These are phyloP conservation scores for Alternaria viburni DNA, from an alignment of 2,329 filamentous ascomycete species.

Conservation along the genomic window DNA sequence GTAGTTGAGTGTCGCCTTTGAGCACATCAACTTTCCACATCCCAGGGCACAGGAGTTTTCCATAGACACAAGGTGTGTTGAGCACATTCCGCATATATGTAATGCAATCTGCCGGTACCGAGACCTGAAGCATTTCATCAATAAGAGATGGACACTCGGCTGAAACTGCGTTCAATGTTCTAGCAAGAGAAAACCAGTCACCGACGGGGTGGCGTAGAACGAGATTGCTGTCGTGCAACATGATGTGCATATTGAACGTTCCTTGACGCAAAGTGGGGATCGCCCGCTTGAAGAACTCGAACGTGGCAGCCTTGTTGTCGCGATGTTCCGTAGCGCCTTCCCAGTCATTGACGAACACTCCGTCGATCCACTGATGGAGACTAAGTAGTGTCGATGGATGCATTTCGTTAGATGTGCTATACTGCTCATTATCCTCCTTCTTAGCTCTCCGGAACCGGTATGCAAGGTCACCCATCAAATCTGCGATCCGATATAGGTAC, in stretches of 20 bases:
- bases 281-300: not conserved
- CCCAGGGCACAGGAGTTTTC: not conserved
- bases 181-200: not conserved
- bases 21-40: not conserved
- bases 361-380: too few species aligned
- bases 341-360: not conserved
- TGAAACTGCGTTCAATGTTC: not conserved
- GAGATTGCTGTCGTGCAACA: not conserved
- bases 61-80: not conserved
- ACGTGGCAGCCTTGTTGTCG: not conserved
- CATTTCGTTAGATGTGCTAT: not conserved
- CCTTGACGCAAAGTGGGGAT: not conserved
- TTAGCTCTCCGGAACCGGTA: not conserved
- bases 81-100: accelerated
- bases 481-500: not conserved
- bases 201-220: too few species aligned
- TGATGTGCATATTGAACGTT: not conserved
- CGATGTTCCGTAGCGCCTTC: not conserved
- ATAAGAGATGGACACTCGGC: not conserved
- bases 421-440: too few species aligned
- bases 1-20: not conserved
- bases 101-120: not conserved
- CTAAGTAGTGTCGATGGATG: not conserved
- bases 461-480: not conserved
- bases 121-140: not conserved